A percentile compares a stretch with the other conserved stretches of the same genome.
Evolutionary conservation across 2,329 filamentous ascomycete genomes (phyloP).

Genomic region (Dryadomyces sulphureus): DNA sequence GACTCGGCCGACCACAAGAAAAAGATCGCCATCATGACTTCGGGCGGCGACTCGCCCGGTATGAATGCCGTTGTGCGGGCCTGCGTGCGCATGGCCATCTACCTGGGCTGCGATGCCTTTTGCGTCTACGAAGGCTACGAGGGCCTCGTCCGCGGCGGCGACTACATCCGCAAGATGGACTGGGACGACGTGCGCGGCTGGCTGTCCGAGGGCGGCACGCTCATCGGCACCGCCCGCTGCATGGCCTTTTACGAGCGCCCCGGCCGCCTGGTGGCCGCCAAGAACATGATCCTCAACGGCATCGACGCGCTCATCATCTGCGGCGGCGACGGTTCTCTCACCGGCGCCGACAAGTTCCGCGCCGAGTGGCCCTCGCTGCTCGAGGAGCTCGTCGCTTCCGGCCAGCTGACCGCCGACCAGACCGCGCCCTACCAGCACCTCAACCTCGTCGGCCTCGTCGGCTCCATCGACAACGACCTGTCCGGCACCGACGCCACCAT

Average conservation of each 20-base stretch:
- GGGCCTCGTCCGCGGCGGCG: constrained; percentile 76
- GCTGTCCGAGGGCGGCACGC: constrained; percentile 83
- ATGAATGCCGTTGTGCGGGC: constrained; percentile 89
- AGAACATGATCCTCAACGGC: constrained; percentile 84
- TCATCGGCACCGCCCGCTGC: constrained; percentile 90
- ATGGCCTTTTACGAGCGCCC: constrained; percentile 81
- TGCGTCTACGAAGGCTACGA: constrained; percentile 92
- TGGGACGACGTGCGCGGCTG: constrained; percentile 95
- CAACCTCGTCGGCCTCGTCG: constrained; percentile 92
- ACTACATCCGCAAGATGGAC: constrained; percentile 73
- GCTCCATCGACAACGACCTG: constrained; percentile 97
- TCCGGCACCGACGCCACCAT: constrained; percentile 96
- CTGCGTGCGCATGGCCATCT: constrained; percentile 81
- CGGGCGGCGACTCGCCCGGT: constrained; percentile 82
- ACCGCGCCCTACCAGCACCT: constrained; percentile 66
- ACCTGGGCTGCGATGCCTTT: constrained; percentile 66
- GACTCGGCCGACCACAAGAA: constrained; percentile 18
- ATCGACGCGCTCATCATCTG: constrained; percentile 96
- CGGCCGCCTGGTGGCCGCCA: constrained; percentile 72
- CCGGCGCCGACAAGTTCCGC: constrained; percentile 87
- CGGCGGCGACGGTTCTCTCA: constrained; percentile 90
- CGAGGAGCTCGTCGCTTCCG: constrained; percentile 64
- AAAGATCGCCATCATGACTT: constrained; percentile 84
- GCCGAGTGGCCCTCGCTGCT: constrained; percentile 82
- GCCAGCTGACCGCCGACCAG: constrained; percentile 56